A percentile compares a stretch with the other conserved stretches of the same genome.
Evolutionary conservation across 345 rosid genomes (phyloP).

Genomic region (Melastoma malabathricum): DNA sequence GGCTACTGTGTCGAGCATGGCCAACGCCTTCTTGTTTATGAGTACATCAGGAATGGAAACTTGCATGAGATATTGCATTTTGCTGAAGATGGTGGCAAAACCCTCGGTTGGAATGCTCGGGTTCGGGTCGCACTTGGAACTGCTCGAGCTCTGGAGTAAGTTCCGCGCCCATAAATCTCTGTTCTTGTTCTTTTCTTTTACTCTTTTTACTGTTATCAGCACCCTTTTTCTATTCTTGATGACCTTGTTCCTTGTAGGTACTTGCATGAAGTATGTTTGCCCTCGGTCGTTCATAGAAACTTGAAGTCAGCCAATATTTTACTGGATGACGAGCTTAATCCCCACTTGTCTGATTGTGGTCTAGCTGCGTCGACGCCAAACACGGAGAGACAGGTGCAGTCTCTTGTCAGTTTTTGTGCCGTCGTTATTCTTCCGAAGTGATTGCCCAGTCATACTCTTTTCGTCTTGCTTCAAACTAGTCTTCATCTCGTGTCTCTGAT

Average conservation of each 20-base stretch:
- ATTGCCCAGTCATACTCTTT: neutral
- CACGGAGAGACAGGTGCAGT: constrained; percentile 78
- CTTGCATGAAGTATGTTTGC: constrained; percentile 97
- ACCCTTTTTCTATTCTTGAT: constrained; percentile 3
- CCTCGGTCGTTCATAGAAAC: constrained; percentile 92
- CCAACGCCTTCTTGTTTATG: constrained; percentile 91
- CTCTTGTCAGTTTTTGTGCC: neutral
- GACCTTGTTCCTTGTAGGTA: constrained; percentile 34
- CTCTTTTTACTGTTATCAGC: neutral
- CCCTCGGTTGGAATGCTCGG: constrained; percentile 84
- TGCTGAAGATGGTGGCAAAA: constrained; percentile 57
- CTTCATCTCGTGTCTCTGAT: constrained; percentile 10
- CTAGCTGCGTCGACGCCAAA: constrained; percentile 89
- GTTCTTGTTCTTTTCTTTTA: neutral
- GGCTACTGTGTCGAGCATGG: constrained; percentile 97
- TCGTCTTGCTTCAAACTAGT: neutral
- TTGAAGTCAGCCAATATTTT: constrained; percentile 95
- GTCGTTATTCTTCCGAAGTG: neutral
- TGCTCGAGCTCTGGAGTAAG: constrained; percentile 97
- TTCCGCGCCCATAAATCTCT: constrained; percentile 7
- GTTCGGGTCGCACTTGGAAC: constrained; percentile 97
- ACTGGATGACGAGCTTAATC: constrained; percentile 90
- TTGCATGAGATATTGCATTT: constrained; percentile 81
- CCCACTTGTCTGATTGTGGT: constrained; percentile 90
- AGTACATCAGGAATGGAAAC: constrained; percentile 58